Percentiles rank a stretch among this genome's conserved stretches.
phyloP scores from a whole-genome alignment of 176 grass and related monocot species.

The Oryza longistaminata region DNA sequence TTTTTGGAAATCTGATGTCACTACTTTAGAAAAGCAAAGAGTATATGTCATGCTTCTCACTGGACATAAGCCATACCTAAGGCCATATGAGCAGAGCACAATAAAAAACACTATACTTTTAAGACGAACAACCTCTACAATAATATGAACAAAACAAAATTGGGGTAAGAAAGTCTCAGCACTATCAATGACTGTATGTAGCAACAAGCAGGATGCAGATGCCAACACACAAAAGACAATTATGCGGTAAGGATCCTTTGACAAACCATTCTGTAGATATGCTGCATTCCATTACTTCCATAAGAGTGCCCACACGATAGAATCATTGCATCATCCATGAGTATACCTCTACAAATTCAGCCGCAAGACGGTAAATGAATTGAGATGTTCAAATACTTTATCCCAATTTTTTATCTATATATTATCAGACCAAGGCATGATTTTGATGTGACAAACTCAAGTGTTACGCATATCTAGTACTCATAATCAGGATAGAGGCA shows the following conservation, averaged over 20 bases:
- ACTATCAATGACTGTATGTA: background rate
- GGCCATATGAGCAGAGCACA: background rate
- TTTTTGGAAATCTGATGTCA: background rate
- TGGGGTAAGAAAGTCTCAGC: background rate
- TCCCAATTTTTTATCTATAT: background rate
- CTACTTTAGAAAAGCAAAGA: conserved; percentile 2
- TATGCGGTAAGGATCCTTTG: background rate
- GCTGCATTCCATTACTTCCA: conserved; percentile 67
- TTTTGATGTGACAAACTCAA: background rate
- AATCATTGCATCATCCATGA: conserved; percentile 87
- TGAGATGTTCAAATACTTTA: background rate
- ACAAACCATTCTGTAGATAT: conserved; percentile 79
- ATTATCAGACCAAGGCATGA: background rate
- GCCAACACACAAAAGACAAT: background rate
- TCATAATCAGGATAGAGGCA: background rate
- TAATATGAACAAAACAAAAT: background rate
- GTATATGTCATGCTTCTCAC: background rate
- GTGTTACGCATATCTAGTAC: background rate
- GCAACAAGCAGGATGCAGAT: background rate
- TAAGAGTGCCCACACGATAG: conserved; percentile 83
- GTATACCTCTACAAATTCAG: conserved; percentile 54
- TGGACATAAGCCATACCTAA: background rate
- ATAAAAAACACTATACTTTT: background rate
- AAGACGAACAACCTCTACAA: background rate
- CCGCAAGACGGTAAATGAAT: conserved; percentile 14